Evolutionary conservation across 345 rosid genomes (phyloP).

Genomic region (Rhodomyrtus tomentosa): DNA sequence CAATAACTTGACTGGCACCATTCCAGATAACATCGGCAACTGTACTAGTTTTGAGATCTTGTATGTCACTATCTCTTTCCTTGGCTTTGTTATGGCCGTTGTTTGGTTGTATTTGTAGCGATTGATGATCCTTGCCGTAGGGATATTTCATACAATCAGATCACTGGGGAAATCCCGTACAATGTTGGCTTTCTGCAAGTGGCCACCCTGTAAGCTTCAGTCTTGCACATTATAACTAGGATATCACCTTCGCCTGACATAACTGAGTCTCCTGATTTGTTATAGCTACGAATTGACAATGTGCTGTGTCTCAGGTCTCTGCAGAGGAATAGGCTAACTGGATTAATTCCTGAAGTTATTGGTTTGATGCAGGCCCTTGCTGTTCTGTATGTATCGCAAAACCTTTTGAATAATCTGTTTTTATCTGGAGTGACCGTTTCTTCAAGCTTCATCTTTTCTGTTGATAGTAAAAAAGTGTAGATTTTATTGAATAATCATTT

Average conservation of each 20-base stretch:
- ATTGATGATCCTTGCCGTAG: slow-evolving; percentile 9
- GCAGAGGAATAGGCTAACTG: slow-evolving; percentile 72
- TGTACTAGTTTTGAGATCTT: slow-evolving; percentile 91
- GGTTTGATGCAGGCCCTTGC: slow-evolving; percentile 99
- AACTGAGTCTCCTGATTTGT: not conserved
- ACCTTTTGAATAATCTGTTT: not conserved
- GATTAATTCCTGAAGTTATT: slow-evolving; percentile 78
- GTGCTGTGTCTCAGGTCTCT: slow-evolving; percentile 47
- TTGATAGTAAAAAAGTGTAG: not conserved
- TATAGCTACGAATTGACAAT: not conserved
- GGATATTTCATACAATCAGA: slow-evolving; percentile 84
- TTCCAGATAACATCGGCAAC: slow-evolving; percentile 89
- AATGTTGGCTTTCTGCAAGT: slow-evolving; percentile 95
- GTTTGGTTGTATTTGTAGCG: not conserved
- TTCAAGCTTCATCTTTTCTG: not conserved
- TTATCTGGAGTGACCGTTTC: not conserved
- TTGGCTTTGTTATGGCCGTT: not conserved
- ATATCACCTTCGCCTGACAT: not conserved
- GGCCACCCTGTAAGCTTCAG: slow-evolving; percentile 69
- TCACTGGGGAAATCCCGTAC: slow-evolving; percentile 83
- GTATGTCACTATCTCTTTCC: slow-evolving; percentile 23
- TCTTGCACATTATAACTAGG: not conserved
- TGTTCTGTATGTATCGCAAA: slow-evolving; percentile 51
- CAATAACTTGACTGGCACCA: slow-evolving; percentile 66
- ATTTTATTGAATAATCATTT: not conserved